Evolutionary conservation across 2,329 filamentous ascomycete genomes (phyloP), one percentile per base, ranked within the genome.

Genomic region (Lizonia empirigonia): DNA sequence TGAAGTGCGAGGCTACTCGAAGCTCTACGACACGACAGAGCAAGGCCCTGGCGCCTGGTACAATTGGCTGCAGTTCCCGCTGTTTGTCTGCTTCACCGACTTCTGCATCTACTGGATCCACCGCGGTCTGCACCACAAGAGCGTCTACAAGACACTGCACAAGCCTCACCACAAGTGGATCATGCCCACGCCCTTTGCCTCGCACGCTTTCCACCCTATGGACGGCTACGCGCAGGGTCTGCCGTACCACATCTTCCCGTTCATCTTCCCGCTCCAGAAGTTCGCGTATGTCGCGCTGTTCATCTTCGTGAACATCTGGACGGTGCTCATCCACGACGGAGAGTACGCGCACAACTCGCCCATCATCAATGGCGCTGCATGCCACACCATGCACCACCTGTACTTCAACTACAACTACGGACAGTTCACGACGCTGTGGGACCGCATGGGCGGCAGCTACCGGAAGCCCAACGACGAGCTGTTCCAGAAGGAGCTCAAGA

Each of bases 151-250:
- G 80, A 80, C 80, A 61, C 82, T 97, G 40, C 93, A 97, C 84
- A 97, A 97, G 84, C 88, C 91, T 60, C 93, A 97, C 77, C 93
- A 97, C 85, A 97, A 96, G 80, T 97, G 93, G 93, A 97, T 97
- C 76, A 95, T 97, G 90, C 93, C 93, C 3, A 96, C 91, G 3
- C 93, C 93, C 0, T 97, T 85, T 73, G 92, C 93, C 33, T 91
- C 88, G 63, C 89, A 96, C 70, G 93, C 93, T 50, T 97, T 97
- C 83, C 91, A 97, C 78, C 92, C 93, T 1, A 73, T 97, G 44
- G 93, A 97, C 70, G 93, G 93, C 68, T 97, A 88, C 76, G 82
- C 86, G 9, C 93, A 97, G 78, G 89, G 88, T 54, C 72, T 96
- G 37, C 93, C 93, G 0, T 97, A 97, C 78, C 93, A 97, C 77